Base-by-base conservation (phyloP, 2,329 filamentous ascomycete species). In the Pyrenochaeta sp. region DNA sequence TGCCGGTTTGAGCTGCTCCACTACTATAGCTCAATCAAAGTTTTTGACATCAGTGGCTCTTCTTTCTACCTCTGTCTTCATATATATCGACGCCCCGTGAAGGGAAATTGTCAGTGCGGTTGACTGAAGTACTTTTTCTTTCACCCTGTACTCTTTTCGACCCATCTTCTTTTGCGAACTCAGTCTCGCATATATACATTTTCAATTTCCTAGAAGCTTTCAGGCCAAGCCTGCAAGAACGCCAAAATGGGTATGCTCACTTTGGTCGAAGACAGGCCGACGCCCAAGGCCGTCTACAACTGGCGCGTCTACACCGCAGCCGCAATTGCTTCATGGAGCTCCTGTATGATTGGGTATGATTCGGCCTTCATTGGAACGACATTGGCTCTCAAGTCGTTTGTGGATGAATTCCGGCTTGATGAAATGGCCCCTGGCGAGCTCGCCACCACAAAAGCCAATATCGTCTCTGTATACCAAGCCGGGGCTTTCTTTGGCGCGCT, bases 381-480 rank as follows among this genome's bases (percentile, higher is more conserved):
- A 1, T 74, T 92, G 21, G 82, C 86, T 2, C 76, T 93, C 20
- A 76, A 81, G 0, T 87, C 87, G 0, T 92, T 92, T 70, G 77
- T 76, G 30, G 61, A 76, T 1, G 89, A 92, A 64, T 93, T 93
- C 67, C 59, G 75, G 10, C 86, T 91, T 58, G 73, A 68, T 2
- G 60, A 71, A 2, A 81, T 85, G 72, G 69, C 65, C 4, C 40
- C 65, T 0, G 41, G 59, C 3, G 63, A 81, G n/a, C 72, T 84
- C 18, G 79, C 84, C 20, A 71, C 88, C 3, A 74, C 88, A 34
- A 85, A 84, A 61, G 77, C 85, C 59, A 93, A 92, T 68, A 90
- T 92, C 49, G 88, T 91, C 37, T 90, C 86, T 18, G 82, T 87
- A 40, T 92, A 90, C 73, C 89, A 93, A 71, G 89, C 89, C 7